phyloP scores from a whole-genome alignment of 2,329 filamentous ascomycete genomes.

The Calonectria pseudoturangicola region DNA sequence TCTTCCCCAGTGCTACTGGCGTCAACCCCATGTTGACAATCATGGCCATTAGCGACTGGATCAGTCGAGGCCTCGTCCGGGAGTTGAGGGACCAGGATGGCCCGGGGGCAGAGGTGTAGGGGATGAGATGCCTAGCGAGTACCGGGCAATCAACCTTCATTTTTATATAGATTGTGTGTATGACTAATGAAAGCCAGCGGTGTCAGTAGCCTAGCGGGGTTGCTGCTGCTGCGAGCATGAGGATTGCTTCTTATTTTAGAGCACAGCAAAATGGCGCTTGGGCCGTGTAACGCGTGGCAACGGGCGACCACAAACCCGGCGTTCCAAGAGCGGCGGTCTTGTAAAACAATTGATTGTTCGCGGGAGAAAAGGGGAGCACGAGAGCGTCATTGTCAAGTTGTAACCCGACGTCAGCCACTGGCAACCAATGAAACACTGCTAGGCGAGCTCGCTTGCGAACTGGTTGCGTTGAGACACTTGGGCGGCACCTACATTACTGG shows the following conservation, averaged over 20 bases:
- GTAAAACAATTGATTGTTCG: too few relatives aligned
- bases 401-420: not conserved
- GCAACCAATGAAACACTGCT: not conserved
- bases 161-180: too few relatives aligned
- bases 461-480: not conserved
- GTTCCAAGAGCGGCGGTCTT: not conserved
- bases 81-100: not conserved
- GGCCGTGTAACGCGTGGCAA: too few relatives aligned
- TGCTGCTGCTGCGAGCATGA: too few relatives aligned
- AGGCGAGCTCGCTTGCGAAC: too few relatives aligned
- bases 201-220: too few relatives aligned
- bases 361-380: too few relatives aligned
- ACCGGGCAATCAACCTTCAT: not conserved
- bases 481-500: not conserved
- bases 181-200: too few relatives aligned
- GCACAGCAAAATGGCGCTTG: too few relatives aligned
- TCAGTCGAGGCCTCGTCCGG: constrained; percentile 21
- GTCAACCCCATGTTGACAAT: constrained; percentile 85
- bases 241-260: too few relatives aligned
- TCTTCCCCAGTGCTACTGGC: constrained; percentile 81
- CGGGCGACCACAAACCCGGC: too few relatives aligned
- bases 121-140: not conserved
- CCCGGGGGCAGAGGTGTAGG: not conserved
- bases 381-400: not conserved
- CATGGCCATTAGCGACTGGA: constrained; percentile 76